phyloP scores from a whole-genome alignment of 805 yeast genomes.

The Yarrowia sp. region DNA sequence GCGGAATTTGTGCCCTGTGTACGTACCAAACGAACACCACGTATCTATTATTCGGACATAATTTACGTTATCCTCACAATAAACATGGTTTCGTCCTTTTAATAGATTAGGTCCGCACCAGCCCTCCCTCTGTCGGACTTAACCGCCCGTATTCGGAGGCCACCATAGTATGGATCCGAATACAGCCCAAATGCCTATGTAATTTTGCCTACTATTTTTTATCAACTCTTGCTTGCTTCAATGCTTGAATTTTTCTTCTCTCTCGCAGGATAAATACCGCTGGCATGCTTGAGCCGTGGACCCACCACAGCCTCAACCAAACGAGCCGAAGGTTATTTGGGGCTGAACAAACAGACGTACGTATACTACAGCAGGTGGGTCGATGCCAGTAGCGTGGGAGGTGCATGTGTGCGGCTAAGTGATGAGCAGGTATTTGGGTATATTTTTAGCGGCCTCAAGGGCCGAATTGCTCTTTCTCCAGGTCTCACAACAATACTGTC shows the following conservation, averaged over 20 bases:
- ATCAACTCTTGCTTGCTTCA: neutral
- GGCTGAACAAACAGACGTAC: neutral
- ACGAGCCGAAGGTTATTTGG: neutral
- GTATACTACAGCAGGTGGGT: neutral
- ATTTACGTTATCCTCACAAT: neutral
- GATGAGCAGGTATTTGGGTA: neutral
- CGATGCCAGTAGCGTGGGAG: neutral
- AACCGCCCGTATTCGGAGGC: neutral
- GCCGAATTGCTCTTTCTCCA: too few species aligned
- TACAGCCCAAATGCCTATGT: too few species aligned
- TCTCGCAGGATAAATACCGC: neutral
- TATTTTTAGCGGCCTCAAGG: too few species aligned
- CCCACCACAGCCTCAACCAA: slow-evolving; percentile 16
- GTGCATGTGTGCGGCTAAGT: neutral
- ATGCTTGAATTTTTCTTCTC: neutral
- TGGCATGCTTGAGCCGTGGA: neutral
- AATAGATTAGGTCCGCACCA: neutral
- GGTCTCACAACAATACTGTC: too few species aligned
- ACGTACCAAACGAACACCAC: too few species aligned
- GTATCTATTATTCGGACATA: neutral
- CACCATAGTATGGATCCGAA: too few species aligned
- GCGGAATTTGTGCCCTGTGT: too few species aligned
- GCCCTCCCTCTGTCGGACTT: neutral
- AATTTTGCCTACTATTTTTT: too few species aligned
- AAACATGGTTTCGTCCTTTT: neutral